Base-by-base conservation (phyloP, 306 rosid genomes). In the Ceratonia siliqua region DNA sequence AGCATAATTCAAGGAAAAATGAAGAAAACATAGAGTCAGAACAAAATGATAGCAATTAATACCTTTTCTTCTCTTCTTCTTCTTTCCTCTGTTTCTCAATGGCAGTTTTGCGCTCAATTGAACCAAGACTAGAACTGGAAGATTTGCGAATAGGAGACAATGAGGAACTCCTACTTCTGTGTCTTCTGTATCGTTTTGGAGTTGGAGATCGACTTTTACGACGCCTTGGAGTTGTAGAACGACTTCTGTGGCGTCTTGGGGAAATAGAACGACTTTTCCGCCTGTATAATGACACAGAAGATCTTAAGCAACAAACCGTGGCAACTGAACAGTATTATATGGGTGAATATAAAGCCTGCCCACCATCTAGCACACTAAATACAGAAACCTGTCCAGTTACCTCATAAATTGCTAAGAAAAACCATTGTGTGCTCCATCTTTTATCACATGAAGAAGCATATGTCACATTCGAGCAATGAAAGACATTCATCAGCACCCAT, bases 351-450 rank as follows among this genome's bases (percentile, higher is more conserved):
- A 86, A 77, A 78, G 73, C 83, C 88, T 68, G 79, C 90, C 87
- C 91, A 85, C 88, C 92, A 62, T 84, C 74, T 85, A 73, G 81
- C 84, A 73, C 85, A 72, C 84, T 77, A 82, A 78, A 88, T 77
- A 78, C 78, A 69, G 76, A 88, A 84, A 82, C 90, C 79, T 62
- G 73, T 82, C 82, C 97, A 77, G 97, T 95, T 95, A 95, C 99
- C 98, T 95, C 97, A 85, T 82, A 86, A 89, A 92, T 81, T 89
- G 93, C 87, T 86, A 93, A 88, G 88, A 82, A 83, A 88, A 91
- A 93, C 85, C 97, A 85, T 88, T 85, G 87, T 85, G 91, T 80
- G 95, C 96, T 89, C 98, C 97, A 90, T 85, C 97, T 89, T 95
- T 95, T 84, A 89, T 82, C 96, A 90, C 92, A 89, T 74, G 96